These are phyloP conservation scores for Gentiana straminea DNA, from an alignment of 257 asterid species.

Conservation along the genomic window DNA sequence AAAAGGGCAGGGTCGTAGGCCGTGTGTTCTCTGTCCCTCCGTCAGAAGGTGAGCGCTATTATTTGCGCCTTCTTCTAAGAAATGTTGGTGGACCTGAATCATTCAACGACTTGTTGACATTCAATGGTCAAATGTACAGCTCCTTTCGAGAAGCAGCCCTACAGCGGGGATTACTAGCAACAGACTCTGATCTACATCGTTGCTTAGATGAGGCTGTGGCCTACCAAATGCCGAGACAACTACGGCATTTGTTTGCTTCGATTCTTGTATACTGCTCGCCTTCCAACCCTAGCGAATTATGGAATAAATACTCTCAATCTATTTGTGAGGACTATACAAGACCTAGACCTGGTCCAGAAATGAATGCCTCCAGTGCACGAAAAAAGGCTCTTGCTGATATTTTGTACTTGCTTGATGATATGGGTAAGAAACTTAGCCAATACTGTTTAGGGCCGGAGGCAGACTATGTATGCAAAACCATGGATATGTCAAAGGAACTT, in stretches of 20 bases:
- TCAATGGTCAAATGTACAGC: not conserved
- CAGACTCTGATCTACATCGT: not conserved
- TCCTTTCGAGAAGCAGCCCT: not conserved
- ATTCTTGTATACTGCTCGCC: not conserved
- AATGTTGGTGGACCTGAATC: not conserved
- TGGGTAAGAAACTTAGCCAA: no score
- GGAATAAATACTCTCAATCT: not conserved
- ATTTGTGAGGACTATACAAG: no score
- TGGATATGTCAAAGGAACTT: not conserved
- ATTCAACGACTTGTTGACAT: not conserved
- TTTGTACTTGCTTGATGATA: no score
- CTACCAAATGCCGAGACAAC: not conserved
- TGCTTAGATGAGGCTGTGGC: not conserved
- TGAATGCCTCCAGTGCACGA: no score
- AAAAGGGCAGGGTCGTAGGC: not conserved
- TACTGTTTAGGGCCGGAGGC: no score
- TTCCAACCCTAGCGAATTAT: not conserved
- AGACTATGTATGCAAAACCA: no score
- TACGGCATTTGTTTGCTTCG: not conserved
- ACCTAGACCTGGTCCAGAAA: no score
- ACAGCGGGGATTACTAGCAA: not conserved
- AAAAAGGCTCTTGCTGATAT: no score
- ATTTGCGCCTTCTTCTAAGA: not conserved
- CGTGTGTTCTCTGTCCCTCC: not conserved
- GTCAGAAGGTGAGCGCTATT: not conserved